phyloP scores from a whole-genome alignment of 1,284 basidiomycete species.

The Neolentinus lepideus region DNA sequence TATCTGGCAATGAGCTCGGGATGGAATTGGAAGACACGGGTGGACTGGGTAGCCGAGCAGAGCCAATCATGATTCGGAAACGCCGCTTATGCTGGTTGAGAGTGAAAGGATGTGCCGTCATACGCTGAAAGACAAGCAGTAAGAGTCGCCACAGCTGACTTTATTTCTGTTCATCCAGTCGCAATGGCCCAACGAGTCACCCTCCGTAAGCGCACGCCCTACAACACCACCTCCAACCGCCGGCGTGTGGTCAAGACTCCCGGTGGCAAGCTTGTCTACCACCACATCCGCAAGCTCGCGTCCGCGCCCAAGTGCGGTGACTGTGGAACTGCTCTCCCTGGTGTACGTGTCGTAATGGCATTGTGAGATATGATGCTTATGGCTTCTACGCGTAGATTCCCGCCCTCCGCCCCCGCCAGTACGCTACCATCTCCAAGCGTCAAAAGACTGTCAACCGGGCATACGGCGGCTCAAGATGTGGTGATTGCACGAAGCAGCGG shows the following conservation, averaged over 20 bases:
- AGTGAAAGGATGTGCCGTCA: not conserved
- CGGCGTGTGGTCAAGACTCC: conserved; percentile 97
- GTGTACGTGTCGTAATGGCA: conserved; percentile 49
- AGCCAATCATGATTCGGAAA: not conserved
- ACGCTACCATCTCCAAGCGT: conserved; percentile 92
- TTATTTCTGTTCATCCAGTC: not conserved
- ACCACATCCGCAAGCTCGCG: conserved; percentile 83
- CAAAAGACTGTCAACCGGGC: conserved; percentile 91
- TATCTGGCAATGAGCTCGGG: too few relatives aligned
- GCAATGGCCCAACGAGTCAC: conserved; percentile 98
- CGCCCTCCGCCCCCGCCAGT: conserved; percentile 88
- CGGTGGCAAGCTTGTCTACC: conserved; percentile 87
- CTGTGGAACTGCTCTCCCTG: conserved; percentile 87
- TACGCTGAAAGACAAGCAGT: not conserved
- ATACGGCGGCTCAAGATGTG: conserved; percentile 94
- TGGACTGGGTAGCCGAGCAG: not conserved
- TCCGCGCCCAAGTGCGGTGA: conserved; percentile 96
- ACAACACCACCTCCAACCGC: conserved; percentile 98
- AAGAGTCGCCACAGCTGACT: not conserved
- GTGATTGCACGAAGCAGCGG: conserved; percentile 88
- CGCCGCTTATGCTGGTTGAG: not conserved
- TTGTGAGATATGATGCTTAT: not conserved
- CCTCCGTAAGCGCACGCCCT: conserved; percentile 96
- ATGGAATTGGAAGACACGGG: not conserved
- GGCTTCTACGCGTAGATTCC: conserved; percentile 52